A percentile compares a stretch with the other conserved stretches of the same genome.
Conservation (phyloP, 139 green algal species). For the Penium margaritaceum region DNA sequence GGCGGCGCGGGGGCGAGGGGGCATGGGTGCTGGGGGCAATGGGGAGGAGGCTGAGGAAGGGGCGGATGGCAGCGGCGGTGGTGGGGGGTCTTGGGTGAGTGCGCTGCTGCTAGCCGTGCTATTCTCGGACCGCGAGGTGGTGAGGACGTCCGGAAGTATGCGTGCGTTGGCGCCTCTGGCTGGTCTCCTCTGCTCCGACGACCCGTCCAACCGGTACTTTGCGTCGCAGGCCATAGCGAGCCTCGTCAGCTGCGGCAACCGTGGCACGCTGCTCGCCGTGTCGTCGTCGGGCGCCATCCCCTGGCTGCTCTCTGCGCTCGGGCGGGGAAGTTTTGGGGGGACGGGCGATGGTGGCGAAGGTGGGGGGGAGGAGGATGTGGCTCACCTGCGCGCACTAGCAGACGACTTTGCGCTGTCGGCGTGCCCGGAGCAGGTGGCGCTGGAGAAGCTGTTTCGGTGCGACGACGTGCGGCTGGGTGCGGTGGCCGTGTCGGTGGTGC, state of each 20-base stretch:
- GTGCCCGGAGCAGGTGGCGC: conserved; percentile 26
- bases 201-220: conserved; percentile 37
- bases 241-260: conserved; percentile 21
- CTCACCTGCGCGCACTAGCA: conserved; percentile 22
- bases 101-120: conserved; percentile 35
- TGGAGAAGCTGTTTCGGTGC: conserved; percentile 35
- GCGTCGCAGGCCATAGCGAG: conserved; percentile 25
- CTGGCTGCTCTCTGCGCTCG: conserved; percentile 16
- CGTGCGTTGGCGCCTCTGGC: conserved; percentile 22
- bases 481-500: conserved; percentile 4
- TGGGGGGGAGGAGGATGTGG: conserved; percentile 13
- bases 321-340: too few species aligned
- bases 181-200: conserved; percentile 18
- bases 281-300: conserved; percentile 10
- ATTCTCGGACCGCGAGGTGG: conserved; percentile 25
- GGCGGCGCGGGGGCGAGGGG: not conserved
- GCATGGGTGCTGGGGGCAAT: not conserved
- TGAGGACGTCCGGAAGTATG: not conserved
- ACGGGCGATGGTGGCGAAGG: too few species aligned
- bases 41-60: too few species aligned
- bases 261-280: conserved; percentile 29
- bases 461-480: conserved; percentile 20
- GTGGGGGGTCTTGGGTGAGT: conserved; percentile 26
- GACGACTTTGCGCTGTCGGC: conserved; percentile 25
- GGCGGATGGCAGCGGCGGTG: too few species aligned